Conservation (phyloP, 768 basidiomycete genomes). For the Suillus clintonianus region DNA sequence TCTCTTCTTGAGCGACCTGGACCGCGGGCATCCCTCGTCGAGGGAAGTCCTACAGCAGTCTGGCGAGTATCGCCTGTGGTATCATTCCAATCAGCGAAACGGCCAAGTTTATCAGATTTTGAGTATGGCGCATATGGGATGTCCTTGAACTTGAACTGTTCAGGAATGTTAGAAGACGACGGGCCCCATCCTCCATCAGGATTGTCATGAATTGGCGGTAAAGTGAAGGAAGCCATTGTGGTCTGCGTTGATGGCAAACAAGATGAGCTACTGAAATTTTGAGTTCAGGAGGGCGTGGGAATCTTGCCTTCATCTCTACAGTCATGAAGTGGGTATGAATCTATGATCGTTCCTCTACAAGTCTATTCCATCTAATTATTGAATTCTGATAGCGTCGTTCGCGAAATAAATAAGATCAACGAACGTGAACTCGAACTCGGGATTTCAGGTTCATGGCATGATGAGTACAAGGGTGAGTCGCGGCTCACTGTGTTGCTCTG, state of each 20-base stretch:
- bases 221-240: constrained; percentile 76
- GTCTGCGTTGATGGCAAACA: constrained; percentile 13
- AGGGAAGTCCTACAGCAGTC: constrained; percentile 48
- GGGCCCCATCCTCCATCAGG: constrained; percentile 93
- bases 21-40: constrained; percentile 50
- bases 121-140: constrained; percentile 99
- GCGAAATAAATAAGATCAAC: constrained; percentile 93
- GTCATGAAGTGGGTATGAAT: constrained; percentile 68
- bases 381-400: constrained; percentile 66
- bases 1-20: constrained; percentile 67
- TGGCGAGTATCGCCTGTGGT: constrained; percentile 65
- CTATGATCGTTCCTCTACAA: neutral
- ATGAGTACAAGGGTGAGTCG: constrained; percentile 80
- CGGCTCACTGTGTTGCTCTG: neutral
- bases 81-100: constrained; percentile 98
- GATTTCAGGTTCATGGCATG: constrained; percentile 83
- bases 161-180: constrained; percentile 79
- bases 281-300: constrained; percentile 12
- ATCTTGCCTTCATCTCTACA: constrained; percentile 11
- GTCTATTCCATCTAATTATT: constrained; percentile 10
- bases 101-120: constrained; percentile 97
- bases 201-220: constrained; percentile 89
- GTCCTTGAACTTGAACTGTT: constrained; percentile 96
- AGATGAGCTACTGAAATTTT: constrained; percentile 16
- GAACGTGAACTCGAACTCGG: constrained; percentile 85